phyloP scores from a whole-genome alignment of 345 rosid genomes.

The Eutrema heterophyllum region DNA sequence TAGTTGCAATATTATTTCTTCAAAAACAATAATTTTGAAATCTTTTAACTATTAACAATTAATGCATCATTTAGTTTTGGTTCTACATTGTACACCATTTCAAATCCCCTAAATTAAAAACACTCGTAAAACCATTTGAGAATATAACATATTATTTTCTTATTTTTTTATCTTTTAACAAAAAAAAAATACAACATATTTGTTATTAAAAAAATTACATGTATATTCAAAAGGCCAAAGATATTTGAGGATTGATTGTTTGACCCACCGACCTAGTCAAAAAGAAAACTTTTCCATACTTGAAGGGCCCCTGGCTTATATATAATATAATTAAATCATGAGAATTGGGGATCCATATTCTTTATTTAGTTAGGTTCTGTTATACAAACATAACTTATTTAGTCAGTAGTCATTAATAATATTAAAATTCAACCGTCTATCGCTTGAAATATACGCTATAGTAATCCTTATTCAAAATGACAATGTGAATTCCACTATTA shows the following conservation, averaged over 20 bases:
- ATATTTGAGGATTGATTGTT: conserved; percentile 20
- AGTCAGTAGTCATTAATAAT: neutral
- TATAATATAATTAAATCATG: neutral
- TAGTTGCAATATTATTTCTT: neutral
- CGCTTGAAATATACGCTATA: conserved; percentile 2
- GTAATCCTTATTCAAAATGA: conserved; percentile 1
- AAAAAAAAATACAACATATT: neutral
- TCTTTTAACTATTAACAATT: neutral
- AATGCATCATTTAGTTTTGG: neutral
- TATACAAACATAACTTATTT: conserved; percentile 5
- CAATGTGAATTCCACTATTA: neutral
- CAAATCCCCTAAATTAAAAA: neutral
- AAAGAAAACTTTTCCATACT: conserved; percentile 24
- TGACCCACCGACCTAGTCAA: conserved; percentile 28
- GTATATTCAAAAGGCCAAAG: neutral
- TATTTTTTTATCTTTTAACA: no score
- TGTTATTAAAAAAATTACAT: neutral
- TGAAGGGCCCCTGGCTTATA: conserved; percentile 4
- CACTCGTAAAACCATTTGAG: neutral
- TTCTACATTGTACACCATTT: neutral
- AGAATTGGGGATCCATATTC: conserved; percentile 3
- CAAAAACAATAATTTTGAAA: neutral
- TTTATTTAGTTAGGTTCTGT: conserved; percentile 19
- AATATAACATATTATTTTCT: neutral
- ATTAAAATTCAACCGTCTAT: neutral